Evolutionary conservation across 1,284 basidiomycete species (phyloP).

Genomic region (Pulchroboletus neoregius): DNA sequence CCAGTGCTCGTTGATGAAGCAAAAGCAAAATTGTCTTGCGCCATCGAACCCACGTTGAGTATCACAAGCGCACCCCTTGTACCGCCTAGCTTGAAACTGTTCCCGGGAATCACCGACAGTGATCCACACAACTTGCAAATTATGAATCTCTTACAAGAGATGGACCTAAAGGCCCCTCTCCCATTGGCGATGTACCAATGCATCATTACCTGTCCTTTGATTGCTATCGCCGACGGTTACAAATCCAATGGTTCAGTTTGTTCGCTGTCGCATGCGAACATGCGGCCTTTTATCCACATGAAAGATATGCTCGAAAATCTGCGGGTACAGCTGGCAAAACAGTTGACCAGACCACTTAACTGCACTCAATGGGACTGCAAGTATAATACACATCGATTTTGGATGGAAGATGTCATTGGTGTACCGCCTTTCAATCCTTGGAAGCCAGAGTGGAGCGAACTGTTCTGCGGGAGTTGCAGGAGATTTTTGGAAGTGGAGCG

Average conservation of each 20-base stretch:
- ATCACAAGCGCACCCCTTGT: background rate
- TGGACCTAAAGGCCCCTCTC: constrained; percentile 11
- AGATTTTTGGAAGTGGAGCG: background rate
- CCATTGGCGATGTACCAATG: constrained; percentile 19
- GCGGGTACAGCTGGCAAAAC: background rate
- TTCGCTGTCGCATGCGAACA: constrained; percentile 5
- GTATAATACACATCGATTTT: background rate
- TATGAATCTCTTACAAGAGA: constrained; percentile 20
- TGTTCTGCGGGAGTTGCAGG: constrained; percentile 4
- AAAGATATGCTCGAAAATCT: constrained; percentile 6
- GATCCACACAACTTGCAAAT: constrained; percentile 20
- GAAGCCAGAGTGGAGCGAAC: background rate
- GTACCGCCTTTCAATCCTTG: background rate
- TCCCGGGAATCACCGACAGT: constrained; percentile 2
- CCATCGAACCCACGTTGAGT: constrained; percentile 4
- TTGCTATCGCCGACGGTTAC: constrained; percentile 13
- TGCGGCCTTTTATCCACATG: constrained; percentile 9
- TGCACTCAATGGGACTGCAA: background rate
- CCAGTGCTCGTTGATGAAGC: constrained; percentile 11
- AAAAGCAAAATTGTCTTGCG: constrained; percentile 6
- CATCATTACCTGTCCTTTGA: constrained; percentile 1
- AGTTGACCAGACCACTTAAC: background rate
- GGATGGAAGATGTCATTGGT: background rate
- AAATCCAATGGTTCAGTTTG: background rate
- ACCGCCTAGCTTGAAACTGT: background rate